A percentile compares a stretch with the other conserved stretches of the same genome.
phyloP scores from a whole-genome alignment of 23 red algal species.

The Pyropia haitanensis region DNA sequence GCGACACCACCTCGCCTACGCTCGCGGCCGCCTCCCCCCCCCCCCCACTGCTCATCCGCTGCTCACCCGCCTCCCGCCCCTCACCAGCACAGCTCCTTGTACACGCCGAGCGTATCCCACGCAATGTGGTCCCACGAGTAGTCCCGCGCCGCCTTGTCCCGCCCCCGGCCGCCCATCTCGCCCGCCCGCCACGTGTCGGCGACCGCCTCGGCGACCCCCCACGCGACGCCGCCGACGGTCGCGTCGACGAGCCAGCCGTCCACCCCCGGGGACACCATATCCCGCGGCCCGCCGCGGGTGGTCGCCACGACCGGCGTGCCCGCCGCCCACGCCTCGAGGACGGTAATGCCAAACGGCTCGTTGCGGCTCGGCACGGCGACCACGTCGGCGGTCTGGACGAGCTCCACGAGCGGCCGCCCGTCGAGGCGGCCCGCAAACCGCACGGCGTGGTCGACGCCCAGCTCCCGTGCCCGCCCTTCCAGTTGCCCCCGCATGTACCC shows the following conservation, averaged over 20 bases:
- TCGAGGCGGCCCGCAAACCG: background rate
- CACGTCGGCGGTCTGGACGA: background rate
- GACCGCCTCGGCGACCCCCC: background rate
- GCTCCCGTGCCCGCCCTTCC: background rate
- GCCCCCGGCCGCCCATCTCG: background rate
- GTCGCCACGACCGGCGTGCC: background rate
- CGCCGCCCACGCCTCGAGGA: background rate
- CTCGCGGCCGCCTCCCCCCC: too few species aligned
- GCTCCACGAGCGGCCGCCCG: background rate
- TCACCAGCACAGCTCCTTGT: background rate
- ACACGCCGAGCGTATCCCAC: background rate
- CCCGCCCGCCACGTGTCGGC: background rate
- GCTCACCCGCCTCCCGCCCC: too few species aligned
- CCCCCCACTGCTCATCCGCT: too few species aligned
- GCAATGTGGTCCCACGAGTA: slow-evolving; percentile 1
- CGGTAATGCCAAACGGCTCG: background rate
- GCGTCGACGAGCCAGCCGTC: background rate
- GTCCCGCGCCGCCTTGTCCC: background rate
- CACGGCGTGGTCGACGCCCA: background rate
- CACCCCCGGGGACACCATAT: background rate
- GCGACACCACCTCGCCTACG: too few species aligned
- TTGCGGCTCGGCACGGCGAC: background rate
- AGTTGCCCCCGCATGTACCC: background rate
- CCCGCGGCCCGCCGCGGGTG: background rate
- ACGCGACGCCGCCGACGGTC: background rate